Base-by-base conservation (phyloP, 352 stramenopile genomes). In the Globisporangium solare region DNA sequence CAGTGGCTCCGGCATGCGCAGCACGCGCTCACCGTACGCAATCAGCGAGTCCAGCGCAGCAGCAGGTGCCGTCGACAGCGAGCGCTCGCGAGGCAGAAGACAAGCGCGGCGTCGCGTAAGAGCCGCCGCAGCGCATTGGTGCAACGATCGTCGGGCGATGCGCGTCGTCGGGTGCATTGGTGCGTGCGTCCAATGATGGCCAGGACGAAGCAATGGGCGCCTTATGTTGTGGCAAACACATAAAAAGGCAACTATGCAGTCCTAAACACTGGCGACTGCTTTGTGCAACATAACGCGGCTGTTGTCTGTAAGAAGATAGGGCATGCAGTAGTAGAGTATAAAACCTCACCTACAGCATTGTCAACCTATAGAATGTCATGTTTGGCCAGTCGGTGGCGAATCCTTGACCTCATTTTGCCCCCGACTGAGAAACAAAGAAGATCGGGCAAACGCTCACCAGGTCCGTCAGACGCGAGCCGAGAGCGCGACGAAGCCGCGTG, bases 11-110 rank as follows among this genome's bases (percentile, higher is more conserved):
- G 69, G 45, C 14, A 73, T 71, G 10, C 57, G 69, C 51, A 92
- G 58, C 41, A 89, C 78, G n/a, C 71, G 73, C 55, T 73, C 67
- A 15, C 79, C 82, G 42, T 87, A 92, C 47, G 69, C 61, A 15
- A 92, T 52, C 11, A 91, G 64, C 40, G 80, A 91, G 56, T 85
- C 66, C 20, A 66, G 56, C 10, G 56, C 15, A 31, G 41, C 53
- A 37, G 17, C 11, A 37, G 24, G 1, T 12, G 41, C 24, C 17
- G 22, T 4, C 11, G 11, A 40, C 1, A 43, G 39, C 10, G 39
- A n/a, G 12, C 39, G 39, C 10, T 43, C 17, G 0, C 7, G 39
- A 1, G 18, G 39, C 39, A 43, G n/a, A 7, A 17, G 52, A 10
- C 13, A 4, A 46, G 12, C 39, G 12, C 10, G 39, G n/a, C 39